Evolutionary conservation across 352 stramenopile species (phyloP), one percentile per base, ranked within the genome.

Genomic region (Chrysophaeum taylorii): DNA sequence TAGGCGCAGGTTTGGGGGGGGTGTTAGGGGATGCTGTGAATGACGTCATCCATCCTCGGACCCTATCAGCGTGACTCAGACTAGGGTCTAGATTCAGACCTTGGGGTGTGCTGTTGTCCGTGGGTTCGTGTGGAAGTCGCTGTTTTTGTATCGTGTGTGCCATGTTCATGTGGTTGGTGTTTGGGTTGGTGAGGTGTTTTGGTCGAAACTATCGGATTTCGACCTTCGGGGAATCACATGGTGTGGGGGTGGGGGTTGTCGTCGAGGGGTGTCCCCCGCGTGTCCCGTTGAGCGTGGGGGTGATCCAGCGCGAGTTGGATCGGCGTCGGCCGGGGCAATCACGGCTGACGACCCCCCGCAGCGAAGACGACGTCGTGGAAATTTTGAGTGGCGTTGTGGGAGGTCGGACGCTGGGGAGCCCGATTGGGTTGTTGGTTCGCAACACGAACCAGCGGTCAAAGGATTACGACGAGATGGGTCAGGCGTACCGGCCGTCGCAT

Each of bases 201-300:
- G 95, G 95, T 64, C 86, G 90, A 66, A 79, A 97, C 75, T 98
- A 98, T 81, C 90, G 93, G 73, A 96, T 98, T 68, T 97, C 92
- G 50, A 98, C 95, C 71, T 99, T 96, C 79, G 95, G 94, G 37
- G 95, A 99, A 84, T 98, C 93, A 66, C 95, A 99, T 78, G 96
- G 94, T 74, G 94, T 93, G 68, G 94, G 91, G 39, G 94, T 99
- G 2, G 95, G 95, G 73, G 93, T 94, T 53, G 96, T 94, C 64
- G 81, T 99, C 4, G 95, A 99, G 78, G 94, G 94, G 41, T 96
- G 95, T 71, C 95, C 95, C 25, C 94, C 94, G n/a, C 94, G 91
- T 31, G 87, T 99, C 67, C 84, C 81, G 38, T 80, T 99, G 27
- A 96, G 89, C 0, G 82, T 93, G 53, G 90, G 91, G 29, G 92